A percentile compares a stretch with the other conserved stretches of the same genome.
These are phyloP conservation scores for Telfairia occidentalis DNA, from an alignment of 331 rosid species.

Conservation along the genomic window DNA sequence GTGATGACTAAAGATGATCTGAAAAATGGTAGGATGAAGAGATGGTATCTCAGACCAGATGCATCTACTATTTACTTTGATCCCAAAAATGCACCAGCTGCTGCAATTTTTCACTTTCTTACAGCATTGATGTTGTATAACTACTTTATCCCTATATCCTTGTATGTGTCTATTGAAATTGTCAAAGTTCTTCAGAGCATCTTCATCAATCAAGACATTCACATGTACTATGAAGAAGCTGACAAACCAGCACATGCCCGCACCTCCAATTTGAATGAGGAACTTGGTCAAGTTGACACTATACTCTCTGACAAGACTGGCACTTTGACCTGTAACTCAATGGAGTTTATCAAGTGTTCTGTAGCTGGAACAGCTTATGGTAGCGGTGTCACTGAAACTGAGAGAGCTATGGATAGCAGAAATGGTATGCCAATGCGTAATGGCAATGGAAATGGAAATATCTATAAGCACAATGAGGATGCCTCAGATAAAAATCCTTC, in stretches of 20 bases:
- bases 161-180: conserved; percentile 83
- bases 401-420: conserved; percentile 45
- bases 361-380: conserved; percentile 94
- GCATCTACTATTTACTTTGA: conserved; percentile 66
- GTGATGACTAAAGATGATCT: conserved; percentile 59
- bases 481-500: conserved; percentile 28
- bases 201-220: conserved; percentile 78
- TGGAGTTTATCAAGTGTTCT: conserved; percentile 96
- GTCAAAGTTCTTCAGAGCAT: conserved; percentile 92
- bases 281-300: conserved; percentile 97
- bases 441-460: conserved; percentile 18
- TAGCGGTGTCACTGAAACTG: conserved; percentile 68
- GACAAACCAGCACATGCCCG: conserved; percentile 91
- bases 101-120: conserved; percentile 58
- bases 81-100: conserved; percentile 49
- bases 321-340: conserved; percentile 94
- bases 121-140: conserved; percentile 70
- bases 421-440: conserved; percentile 27
- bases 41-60: conserved; percentile 94
- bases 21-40: conserved; percentile 43
- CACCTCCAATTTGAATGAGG: conserved; percentile 96
- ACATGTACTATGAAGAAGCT: conserved; percentile 82
- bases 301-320: conserved; percentile 98
- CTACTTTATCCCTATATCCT: conserved; percentile 77
- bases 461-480: conserved; percentile 15